Base-by-base conservation (phyloP, 1,284 basidiomycete species). In the Malassezia brasiliensis region DNA sequence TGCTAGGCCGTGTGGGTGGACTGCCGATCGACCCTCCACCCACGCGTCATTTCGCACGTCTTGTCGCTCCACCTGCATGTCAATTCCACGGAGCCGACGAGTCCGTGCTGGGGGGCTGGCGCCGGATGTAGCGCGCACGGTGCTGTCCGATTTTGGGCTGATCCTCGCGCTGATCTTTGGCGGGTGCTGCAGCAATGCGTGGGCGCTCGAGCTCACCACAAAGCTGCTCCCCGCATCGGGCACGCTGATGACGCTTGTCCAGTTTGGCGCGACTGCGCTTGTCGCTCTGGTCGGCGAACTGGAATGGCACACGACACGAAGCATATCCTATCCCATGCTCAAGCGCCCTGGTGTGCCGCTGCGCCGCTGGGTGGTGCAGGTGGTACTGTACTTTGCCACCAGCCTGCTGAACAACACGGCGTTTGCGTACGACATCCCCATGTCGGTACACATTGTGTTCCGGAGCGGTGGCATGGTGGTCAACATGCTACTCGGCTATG, bases 361-460 rank as follows among this genome's bases (percentile, higher is more conserved):
- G 19, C 74, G 77, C 12, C 79, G 85, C 10, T 93, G 93, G 79
- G 67, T 85, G 19, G 77, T 85, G 0, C 90, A 94, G 76, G 90
- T 94, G 42, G 79, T 79, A 1, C 79, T 96, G 38, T 93, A 91
- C 76, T 85, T 87, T 59, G 75, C 80, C 7, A 81, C 90, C 53
- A 89, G 86, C n/a, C 72, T 85, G 52, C 78, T 96, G 66, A 96
- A 96, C 77, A 96, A 94, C 76, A 83, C 82, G 22, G 90, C 89
- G 0, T 94, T 96, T 72, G 86, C 83, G 3, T 90, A 60, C 49
- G 76, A 81, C 56, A 86, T 94, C 54, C 90, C 90, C 14, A 88
- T 94, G 82, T 78, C 87, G 0, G 85, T 96, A 1, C 90, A 96
- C 75, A 94, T 96, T 73, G 87, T 96, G 55, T 96, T 94, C 70